phyloP scores from a whole-genome alignment of 177 flowering plant genomes.

The Vitis hybrid region DNA sequence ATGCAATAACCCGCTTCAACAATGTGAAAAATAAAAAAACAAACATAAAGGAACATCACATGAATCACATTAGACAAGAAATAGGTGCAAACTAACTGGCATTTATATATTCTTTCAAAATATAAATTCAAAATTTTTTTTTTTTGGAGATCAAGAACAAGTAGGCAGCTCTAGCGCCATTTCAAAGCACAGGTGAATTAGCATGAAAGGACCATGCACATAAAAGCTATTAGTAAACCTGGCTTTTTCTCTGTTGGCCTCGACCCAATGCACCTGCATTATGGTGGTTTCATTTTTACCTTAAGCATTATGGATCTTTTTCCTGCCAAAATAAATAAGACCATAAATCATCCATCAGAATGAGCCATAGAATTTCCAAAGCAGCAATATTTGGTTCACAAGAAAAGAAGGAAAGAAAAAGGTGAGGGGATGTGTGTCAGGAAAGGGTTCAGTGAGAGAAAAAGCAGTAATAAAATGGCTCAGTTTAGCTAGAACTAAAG shows the following conservation, averaged over 20 bases:
- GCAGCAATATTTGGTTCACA: not conserved
- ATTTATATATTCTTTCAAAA: constrained; percentile 14
- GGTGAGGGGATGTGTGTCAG: not conserved
- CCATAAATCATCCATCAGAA: not conserved
- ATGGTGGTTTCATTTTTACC: not conserved
- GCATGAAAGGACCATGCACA: constrained; percentile 8
- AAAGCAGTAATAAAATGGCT: not conserved
- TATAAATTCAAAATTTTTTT: not conserved
- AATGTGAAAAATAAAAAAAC: not conserved
- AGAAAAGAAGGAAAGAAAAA: not conserved
- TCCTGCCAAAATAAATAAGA: constrained; percentile 16
- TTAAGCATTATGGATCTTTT: constrained; percentile 13
- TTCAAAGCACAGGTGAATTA: constrained; percentile 9
- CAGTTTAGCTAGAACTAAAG: not conserved
- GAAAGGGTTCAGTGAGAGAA: not conserved
- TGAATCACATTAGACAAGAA: constrained; percentile 9
- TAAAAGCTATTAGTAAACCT: constrained; percentile 14
- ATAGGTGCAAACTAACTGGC: constrained; percentile 11
- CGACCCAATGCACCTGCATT: constrained; percentile 6
- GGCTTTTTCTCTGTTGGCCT: constrained; percentile 10
- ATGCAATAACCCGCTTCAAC: not conserved
- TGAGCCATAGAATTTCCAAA: not conserved
- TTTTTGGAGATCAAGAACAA: not conserved
- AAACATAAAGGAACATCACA: not conserved
- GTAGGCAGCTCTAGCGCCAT: constrained; percentile 6